Evolutionary conservation across 805 yeast genomes (phyloP).

Genomic region (Candida sithepensis): DNA sequence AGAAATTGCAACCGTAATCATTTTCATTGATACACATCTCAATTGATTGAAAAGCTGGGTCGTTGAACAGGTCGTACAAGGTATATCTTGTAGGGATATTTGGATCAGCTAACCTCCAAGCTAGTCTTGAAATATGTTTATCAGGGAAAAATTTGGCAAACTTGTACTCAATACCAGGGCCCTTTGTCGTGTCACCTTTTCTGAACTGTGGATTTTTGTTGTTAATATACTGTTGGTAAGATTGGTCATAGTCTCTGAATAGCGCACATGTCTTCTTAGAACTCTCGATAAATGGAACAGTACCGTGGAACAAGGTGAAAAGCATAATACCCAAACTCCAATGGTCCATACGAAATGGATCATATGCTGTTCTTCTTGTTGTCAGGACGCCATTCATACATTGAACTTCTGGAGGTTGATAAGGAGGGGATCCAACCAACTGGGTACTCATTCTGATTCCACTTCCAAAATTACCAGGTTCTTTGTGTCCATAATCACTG

Average conservation of each 20-base stretch:
- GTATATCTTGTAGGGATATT: conserved; percentile 52
- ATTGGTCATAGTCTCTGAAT: conserved; percentile 53
- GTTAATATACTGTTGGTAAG: conserved; percentile 35
- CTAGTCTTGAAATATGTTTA: conserved; percentile 64
- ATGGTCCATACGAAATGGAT: conserved; percentile 69
- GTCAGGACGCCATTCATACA: conserved; percentile 36
- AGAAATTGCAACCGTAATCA: conserved; percentile 26
- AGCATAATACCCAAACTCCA: conserved; percentile 76
- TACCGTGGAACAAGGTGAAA: conserved; percentile 56
- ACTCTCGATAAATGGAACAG: conserved; percentile 60
- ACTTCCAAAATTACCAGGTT: conserved; percentile 49
- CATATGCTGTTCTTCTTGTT: conserved; percentile 37
- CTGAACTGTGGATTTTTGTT: conserved; percentile 39
- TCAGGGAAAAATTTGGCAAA: conserved; percentile 63
- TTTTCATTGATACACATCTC: conserved; percentile 63
- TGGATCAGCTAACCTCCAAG: conserved; percentile 78
- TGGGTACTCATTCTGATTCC: conserved; percentile 40
- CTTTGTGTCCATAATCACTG: conserved; percentile 62
- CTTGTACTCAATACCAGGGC: conserved; percentile 73
- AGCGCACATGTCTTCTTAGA: conserved; percentile 39
- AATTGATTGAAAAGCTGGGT: conserved; percentile 61
- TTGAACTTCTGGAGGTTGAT: conserved; percentile 80
- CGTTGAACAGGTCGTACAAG: conserved; percentile 54
- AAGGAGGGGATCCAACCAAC: conserved; percentile 81
- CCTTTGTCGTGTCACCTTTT: conserved; percentile 40